Percentiles rank a stretch among this genome's conserved stretches.
phyloP scores from a whole-genome alignment of 2,329 filamentous ascomycete species.

The Chrysoporthe deuterocubensis region DNA sequence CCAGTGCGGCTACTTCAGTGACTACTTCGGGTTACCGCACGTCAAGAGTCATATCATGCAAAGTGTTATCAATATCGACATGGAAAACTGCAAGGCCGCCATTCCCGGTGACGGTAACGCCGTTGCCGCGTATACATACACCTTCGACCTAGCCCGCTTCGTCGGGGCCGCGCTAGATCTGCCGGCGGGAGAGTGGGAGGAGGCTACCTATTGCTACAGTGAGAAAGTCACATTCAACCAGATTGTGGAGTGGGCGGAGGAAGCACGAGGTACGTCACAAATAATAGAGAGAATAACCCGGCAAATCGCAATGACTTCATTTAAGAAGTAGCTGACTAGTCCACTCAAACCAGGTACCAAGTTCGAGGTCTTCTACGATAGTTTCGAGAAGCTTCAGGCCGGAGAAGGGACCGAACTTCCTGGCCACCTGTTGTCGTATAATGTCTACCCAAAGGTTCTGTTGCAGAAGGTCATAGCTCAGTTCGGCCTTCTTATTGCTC shows the following conservation, averaged over 20 bases:
- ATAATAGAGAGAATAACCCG: too few species aligned
- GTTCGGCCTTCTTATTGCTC: background rate
- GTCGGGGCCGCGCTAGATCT: conserved; percentile 6
- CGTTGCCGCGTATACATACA: background rate
- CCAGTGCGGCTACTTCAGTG: background rate
- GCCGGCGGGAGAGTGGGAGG: conserved; percentile 7
- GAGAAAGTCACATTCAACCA: background rate
- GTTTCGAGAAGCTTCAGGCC: background rate
- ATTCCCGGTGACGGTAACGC: background rate
- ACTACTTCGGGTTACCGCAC: conserved; percentile 2
- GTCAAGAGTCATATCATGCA: background rate
- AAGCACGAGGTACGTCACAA: conserved; percentile 3
- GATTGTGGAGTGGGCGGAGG: background rate
- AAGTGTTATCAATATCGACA: background rate
- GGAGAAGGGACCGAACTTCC: background rate
- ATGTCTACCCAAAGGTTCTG: background rate
- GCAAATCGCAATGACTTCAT: background rate
- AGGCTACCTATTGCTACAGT: conserved; percentile 1
- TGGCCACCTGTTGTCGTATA: background rate
- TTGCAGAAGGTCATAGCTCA: background rate
- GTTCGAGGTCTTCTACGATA: conserved; percentile 1
- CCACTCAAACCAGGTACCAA: background rate
- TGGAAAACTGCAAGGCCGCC: background rate
- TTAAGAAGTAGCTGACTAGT: background rate
- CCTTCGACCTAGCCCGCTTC: background rate